These are phyloP conservation scores for Tylopilus sp. DNA, from an alignment of 768 basidiomycete species.

Conservation along the genomic window DNA sequence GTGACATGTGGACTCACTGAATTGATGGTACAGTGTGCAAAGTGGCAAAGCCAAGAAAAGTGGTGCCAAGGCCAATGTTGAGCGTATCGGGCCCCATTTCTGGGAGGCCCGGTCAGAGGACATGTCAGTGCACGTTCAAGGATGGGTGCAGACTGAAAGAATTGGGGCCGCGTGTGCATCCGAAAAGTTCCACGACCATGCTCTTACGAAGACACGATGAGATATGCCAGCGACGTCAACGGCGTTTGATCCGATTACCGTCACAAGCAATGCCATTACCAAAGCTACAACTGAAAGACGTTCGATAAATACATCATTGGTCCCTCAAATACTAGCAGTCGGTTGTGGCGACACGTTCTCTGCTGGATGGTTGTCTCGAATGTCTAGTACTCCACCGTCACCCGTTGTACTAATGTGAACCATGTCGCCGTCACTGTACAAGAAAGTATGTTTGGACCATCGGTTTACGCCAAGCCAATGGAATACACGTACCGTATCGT, in stretches of 20 bases:
- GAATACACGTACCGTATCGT: conserved; percentile 57
- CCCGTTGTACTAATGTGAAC: conserved; percentile 51
- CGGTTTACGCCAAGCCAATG: neutral
- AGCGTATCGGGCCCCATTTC: conserved; percentile 58
- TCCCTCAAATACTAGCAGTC: neutral
- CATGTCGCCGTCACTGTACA: conserved; percentile 55
- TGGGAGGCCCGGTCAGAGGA: neutral
- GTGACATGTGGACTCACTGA: conserved; percentile 37
- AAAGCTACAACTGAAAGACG: too few species aligned
- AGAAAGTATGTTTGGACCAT: neutral
- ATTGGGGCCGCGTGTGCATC: neutral
- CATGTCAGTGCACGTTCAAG: conserved; percentile 5
- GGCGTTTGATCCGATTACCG: too few species aligned
- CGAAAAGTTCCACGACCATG: neutral
- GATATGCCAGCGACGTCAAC: too few species aligned
- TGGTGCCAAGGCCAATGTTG: conserved; percentile 52
- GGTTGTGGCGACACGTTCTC: conserved; percentile 22
- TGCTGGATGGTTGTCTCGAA: conserved; percentile 59
- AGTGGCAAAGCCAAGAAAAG: conserved; percentile 50
- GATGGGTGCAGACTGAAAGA: conserved; percentile 24
- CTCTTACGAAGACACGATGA: too few species aligned
- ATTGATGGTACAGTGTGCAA: conserved; percentile 47
- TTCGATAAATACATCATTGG: too few species aligned
- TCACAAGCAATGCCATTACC: too few species aligned
- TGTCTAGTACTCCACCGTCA: conserved; percentile 44